Percentiles rank a stretch among this genome's conserved stretches.
These are phyloP conservation scores for Trichoderma citrinoviride DNA, from an alignment of 2,329 filamentous ascomycete species.

Conservation along the genomic window DNA sequence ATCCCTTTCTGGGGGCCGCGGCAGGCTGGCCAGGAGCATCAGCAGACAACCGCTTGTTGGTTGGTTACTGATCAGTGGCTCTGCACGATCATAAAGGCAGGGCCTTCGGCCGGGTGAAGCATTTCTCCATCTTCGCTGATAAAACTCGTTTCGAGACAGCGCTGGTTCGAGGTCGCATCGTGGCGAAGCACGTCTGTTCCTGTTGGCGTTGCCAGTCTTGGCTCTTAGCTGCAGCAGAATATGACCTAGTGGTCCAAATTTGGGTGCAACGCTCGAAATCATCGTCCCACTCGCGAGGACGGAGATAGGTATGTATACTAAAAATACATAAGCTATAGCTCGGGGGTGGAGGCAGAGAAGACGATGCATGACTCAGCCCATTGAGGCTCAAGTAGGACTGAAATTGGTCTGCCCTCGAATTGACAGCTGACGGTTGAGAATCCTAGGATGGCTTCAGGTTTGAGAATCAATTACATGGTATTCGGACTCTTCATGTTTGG, in stretches of 20 bases:
- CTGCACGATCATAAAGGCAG: too few species aligned
- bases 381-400: not conserved
- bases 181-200: conserved; percentile 8
- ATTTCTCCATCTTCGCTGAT: not conserved
- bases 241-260: not conserved
- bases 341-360: not conserved
- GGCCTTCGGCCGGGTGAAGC: too few species aligned
- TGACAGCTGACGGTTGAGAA: not conserved
- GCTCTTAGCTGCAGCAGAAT: conserved; percentile 4
- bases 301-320: not conserved
- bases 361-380: not conserved
- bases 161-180: conserved; percentile 4
- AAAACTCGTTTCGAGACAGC: not conserved
- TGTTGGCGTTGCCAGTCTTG: not conserved
- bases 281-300: not conserved
- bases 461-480: too few species aligned
- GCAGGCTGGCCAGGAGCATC: not conserved
- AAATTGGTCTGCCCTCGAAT: too few species aligned
- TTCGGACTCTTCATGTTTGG: too few species aligned
- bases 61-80: not conserved
- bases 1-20: not conserved
- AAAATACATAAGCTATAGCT: conserved; percentile 12
- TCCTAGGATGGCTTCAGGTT: not conserved
- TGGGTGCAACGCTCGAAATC: not conserved
- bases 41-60: not conserved